Conservation (phyloP, 2,329 filamentous ascomycete species). For the Cladosporium velox region DNA sequence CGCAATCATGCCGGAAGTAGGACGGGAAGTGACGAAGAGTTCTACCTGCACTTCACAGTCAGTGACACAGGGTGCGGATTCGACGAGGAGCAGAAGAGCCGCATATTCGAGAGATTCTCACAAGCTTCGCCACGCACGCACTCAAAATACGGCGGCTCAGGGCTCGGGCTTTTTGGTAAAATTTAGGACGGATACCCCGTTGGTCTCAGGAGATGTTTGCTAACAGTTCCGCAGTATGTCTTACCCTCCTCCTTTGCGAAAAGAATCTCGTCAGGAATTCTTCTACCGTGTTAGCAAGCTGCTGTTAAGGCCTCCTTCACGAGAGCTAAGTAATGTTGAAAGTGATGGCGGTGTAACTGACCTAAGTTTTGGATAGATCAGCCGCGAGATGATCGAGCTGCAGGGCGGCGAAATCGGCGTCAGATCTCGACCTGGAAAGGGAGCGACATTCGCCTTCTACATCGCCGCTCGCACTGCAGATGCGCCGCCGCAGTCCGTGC, state of each 20-base stretch:
- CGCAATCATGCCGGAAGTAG: conserved; percentile 7
- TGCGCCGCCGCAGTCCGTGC: background rate
- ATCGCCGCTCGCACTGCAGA: conserved; percentile 49
- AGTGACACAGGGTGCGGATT: conserved; percentile 41
- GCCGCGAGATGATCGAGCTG: conserved; percentile 65
- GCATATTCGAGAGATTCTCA: conserved; percentile 68
- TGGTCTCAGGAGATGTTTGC: too few species aligned
- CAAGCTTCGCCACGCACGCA: conserved; percentile 69
- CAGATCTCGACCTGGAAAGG: conserved; percentile 57
- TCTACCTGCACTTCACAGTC: conserved; percentile 29
- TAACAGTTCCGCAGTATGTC: too few species aligned
- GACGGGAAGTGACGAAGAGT: conserved; percentile 16
- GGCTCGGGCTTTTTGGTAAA: conserved; percentile 62
- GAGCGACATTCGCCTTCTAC: conserved; percentile 69
- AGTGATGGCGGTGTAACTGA: too few species aligned
- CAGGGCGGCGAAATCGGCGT: conserved; percentile 71
- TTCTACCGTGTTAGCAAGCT: too few species aligned
- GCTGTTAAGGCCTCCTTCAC: too few species aligned
- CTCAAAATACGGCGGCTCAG: conserved; percentile 69
- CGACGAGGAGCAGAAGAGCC: conserved; percentile 39
- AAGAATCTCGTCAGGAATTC: too few species aligned
- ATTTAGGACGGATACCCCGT: too few species aligned
- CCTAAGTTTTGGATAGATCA: conserved; percentile 47
- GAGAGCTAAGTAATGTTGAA: too few species aligned
- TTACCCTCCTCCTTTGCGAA: too few species aligned